Evolutionary conservation across 441 rosid genomes (phyloP).

Genomic region (Erodium trifolium): DNA sequence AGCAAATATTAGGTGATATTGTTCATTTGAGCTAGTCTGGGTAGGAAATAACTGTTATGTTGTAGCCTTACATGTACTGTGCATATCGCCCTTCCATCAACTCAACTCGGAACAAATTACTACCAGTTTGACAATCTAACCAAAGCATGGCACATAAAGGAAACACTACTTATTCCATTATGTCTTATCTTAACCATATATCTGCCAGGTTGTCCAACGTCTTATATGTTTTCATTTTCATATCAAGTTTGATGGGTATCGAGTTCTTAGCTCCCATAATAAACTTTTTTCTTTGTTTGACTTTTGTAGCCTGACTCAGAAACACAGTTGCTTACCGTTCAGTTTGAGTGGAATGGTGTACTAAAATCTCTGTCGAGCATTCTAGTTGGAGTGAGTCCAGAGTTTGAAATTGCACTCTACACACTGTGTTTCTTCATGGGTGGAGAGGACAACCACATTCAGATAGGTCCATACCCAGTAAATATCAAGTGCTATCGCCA

Average conservation of each 20-base stretch:
- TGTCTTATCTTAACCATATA: no score
- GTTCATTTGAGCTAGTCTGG: background rate
- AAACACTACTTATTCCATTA: background rate
- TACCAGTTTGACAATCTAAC: background rate
- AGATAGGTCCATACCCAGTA: constrained; percentile 71
- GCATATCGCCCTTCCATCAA: background rate
- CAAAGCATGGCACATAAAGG: no score
- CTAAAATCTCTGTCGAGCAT: constrained; percentile 87
- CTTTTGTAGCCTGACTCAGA: constrained; percentile 68
- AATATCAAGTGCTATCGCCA: constrained; percentile 91
- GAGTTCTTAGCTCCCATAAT: background rate
- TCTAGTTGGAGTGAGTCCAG: constrained; percentile 82
- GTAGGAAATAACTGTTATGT: no score
- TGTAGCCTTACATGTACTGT: background rate
- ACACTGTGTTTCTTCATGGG: constrained; percentile 75
- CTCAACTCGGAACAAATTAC: background rate
- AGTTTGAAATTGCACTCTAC: constrained; percentile 81
- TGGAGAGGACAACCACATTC: constrained; percentile 64
- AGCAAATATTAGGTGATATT: background rate
- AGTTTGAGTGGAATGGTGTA: constrained; percentile 88
- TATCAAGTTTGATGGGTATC: background rate
- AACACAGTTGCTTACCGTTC: constrained; percentile 71
- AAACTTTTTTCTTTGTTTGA: background rate
- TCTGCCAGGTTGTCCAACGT: no score
- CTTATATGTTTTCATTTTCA: no score